Evolutionary conservation across 1,139 yeast species (phyloP).

Genomic region (Yamadazyma oceani): DNA sequence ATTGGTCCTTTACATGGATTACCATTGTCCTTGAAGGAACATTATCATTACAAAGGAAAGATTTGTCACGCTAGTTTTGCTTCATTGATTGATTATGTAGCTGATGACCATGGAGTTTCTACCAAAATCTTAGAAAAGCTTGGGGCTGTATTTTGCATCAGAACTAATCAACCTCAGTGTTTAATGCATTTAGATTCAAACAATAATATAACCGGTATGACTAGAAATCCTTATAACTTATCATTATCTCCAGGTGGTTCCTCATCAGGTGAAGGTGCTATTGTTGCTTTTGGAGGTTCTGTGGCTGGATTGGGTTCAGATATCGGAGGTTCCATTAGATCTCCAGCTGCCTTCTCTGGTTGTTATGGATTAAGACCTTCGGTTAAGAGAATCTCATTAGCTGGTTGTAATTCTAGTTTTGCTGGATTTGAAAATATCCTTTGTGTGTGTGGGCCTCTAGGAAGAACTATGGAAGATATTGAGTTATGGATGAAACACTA

Average conservation of each 20-base stretch:
- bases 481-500: constrained; percentile 58
- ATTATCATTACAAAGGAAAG: constrained; percentile 55
- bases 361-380: constrained; percentile 68
- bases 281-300: constrained; percentile 63
- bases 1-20: constrained; percentile 68
- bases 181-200: constrained; percentile 48
- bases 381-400: constrained; percentile 53
- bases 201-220: constrained; percentile 40
- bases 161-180: constrained; percentile 48
- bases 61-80: constrained; percentile 67
- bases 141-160: constrained; percentile 63
- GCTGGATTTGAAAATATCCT: constrained; percentile 57
- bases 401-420: constrained; percentile 52
- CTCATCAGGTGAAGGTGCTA: constrained; percentile 76
- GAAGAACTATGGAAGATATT: constrained; percentile 62
- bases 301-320: constrained; percentile 72
- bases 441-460: constrained; percentile 62
- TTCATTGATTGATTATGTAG: constrained; percentile 47
- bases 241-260: constrained; percentile 57
- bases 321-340: constrained; percentile 76
- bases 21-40: constrained; percentile 47
- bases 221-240: constrained; percentile 40
- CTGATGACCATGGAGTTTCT: constrained; percentile 50
- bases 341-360: constrained; percentile 73
- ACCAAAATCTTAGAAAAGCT: constrained; percentile 52